Base-by-base conservation (phyloP, 805 yeast genomes). In the Jamesozyma piceae region DNA sequence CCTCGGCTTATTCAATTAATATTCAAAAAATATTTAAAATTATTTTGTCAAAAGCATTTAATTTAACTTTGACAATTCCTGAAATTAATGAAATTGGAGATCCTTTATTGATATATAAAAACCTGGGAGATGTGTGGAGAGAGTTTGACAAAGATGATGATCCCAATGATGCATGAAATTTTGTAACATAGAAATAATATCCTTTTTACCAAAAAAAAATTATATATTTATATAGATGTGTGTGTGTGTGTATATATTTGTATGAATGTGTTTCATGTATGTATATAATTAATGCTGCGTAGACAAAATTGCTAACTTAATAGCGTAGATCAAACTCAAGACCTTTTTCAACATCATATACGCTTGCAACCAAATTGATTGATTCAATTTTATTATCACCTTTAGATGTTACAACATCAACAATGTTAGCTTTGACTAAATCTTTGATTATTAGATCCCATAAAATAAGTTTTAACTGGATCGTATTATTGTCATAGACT, bases 11-110 rank as follows among this genome's bases (percentile, higher is more conserved):
- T 50, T 85, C 95, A 2, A 85, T 90, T 48, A 89, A 89, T 54
- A 84, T 89, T 21, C 96, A 88, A 58, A 89, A 89, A 65, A 87
- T 90, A 13, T 90, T 89, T 69, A 90, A 90, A 63, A 78, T 89
- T 35, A 81, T 90, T 29, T 74, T 89, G 30, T 81, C 95, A 21
- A 89, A 87, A 61, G 90, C 95, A 2, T 90, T 90, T 61, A 95
- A 87, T 60, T 67, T 89, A 52, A 78, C 78, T 49, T 66, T 89
- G 53, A 82, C 80, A 38, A 71, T 89, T 20, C 95, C 92, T 2
- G 96, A 89, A 63, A 80, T 88, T 35, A 73, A 72, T 35, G 77
- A 78, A 46, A 72, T 78, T n/a, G 97, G 97, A 14, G 97, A 89
- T 59, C 97, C 97, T 2, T 69, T 90, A 26, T 69, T 89, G 38